Percentiles rank a stretch among this genome's conserved stretches.
Conservation (phyloP, 225 moss, liverwort and hornwort species). For the Bryum argenteum region DNA sequence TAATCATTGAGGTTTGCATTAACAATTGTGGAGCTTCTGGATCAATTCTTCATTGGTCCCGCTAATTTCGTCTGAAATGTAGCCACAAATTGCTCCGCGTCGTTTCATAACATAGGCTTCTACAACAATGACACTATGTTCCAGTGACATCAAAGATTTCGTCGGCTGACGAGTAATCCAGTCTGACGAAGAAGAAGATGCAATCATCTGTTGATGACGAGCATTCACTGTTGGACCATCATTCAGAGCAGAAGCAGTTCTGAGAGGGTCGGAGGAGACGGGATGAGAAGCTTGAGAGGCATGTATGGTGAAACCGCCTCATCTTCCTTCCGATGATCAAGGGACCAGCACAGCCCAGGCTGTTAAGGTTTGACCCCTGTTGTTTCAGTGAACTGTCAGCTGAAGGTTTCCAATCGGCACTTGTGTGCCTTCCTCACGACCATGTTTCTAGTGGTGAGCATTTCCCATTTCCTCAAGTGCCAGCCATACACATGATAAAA, state of each 20-base stretch:
- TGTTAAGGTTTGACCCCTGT: slow-evolving; percentile 26
- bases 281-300: slow-evolving; percentile 51
- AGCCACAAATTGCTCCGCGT: slow-evolving; percentile 29
- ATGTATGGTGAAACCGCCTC: slow-evolving; percentile 55
- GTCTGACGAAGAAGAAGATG: slow-evolving; percentile 12
- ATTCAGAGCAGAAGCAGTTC: slow-evolving; percentile 33
- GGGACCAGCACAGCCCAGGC: slow-evolving; percentile 33
- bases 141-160: slow-evolving; percentile 11
- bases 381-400: slow-evolving; percentile 31
- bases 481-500: neutral
- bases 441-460: neutral
- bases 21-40: slow-evolving; percentile 25
- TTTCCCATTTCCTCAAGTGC: neutral
- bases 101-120: slow-evolving; percentile 32
- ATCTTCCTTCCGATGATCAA: slow-evolving; percentile 48
- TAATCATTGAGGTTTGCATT: slow-evolving; percentile 19
- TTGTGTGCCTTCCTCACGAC: slow-evolving; percentile 2
- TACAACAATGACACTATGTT: neutral
- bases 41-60: slow-evolving; percentile 21
- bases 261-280: slow-evolving; percentile 42
- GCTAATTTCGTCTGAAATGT: slow-evolving; percentile 16
- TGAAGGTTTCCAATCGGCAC: slow-evolving; percentile 45
- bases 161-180: neutral
- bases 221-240: slow-evolving; percentile 9
- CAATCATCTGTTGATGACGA: neutral